Base-by-base conservation (phyloP, 1,139 yeast genomes). In the Suhomyces yuchorum region DNA sequence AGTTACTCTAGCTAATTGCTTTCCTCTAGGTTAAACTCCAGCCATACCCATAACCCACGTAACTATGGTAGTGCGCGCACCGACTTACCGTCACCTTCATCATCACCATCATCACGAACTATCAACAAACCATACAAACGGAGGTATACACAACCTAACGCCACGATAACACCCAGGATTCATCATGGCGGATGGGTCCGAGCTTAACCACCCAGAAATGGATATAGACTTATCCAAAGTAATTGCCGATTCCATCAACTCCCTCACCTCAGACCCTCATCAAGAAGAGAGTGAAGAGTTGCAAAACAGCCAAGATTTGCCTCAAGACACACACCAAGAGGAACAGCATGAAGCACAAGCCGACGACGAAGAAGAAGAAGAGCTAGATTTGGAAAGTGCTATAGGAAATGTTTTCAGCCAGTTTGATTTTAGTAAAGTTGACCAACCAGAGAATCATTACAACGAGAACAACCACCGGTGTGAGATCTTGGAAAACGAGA, bases 391-490 rank as follows among this genome's bases (percentile, higher is more conserved):
- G 36, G 69, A 68, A 47, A 61, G 60, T 46, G 74, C 75, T 33
- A 71, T 73, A 23, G 76, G 75, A 11, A 71, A 71, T 47, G 77
- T 70, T 0, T 70, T 73, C 52, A 63, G 61, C 35, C 67, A 60
- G 48, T 65, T 70, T 46, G 67, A 62, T 44, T 58, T 61, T 44
- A 47, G 42, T 12, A 42, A 42, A 17, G 24, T 34, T 8, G 46
- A 32, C 17, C 40, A 20, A 26, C 6, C 30, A 19, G 48, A 44
- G 14, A n/a, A 24, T 8, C 33, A 43, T 8, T 7, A 12, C n/a
- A 22, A 8, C 20, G 28, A 15, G 9, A 23, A 37, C n/a, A 11
- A 40, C 19, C 8, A 32, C 8, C 18, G 20, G 14, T n/a, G n/a
- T 7, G n/a, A 18, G 5, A 18, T 17, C 3, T 8, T 23, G 9